Base-by-base conservation (phyloP, 169 alveolate species). In the Plasmodium blacklocki region DNA sequence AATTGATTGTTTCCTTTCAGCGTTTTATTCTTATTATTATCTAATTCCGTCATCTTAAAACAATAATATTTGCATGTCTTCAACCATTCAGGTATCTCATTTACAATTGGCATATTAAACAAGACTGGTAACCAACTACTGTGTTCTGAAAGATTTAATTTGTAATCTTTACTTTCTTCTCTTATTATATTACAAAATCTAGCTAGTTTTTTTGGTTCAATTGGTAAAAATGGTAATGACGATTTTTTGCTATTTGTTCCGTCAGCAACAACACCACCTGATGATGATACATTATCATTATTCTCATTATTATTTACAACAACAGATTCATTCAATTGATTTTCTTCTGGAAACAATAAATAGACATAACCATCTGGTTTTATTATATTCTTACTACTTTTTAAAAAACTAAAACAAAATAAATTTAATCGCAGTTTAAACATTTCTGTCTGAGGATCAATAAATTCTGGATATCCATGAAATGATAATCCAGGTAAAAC, bases 341-440 rank as follows among this genome's bases (percentile, higher is more conserved):
- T 43, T 32, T 68, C 87, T 15, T 68, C 93, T n/a, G 94, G 94
- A 29, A 80, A 91, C 60, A 91, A 74, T 19, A 91, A 68, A 49
- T 73, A 86, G 1, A 67, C 92, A 60, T 91, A 85, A 58, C 92
- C 94, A 62, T 68, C 74, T 3, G 88, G 75, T 73, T 78, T 76
- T 15, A 91, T 63, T 63, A 87, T 72, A 74, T 80, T 80, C 50
- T 78, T 73, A 85, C 89, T 73, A 62, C 91, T 74, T 85, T 91
- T 91, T 74, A 91, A 60, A 73, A 91, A 73, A 88, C 94, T 85
- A 73, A 91, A 91, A 91, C 93, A 88, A 74, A 91, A 91, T 63
- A 91, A 78, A 86, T 91, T 80, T 63, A 91, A 85, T 60, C 94
- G 92, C 50, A 91, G 67, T 47, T 67, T 70, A 74, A 91, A 91